Base-by-base conservation (phyloP, 2,329 filamentous ascomycete species). In the Diaporthe capsici region DNA sequence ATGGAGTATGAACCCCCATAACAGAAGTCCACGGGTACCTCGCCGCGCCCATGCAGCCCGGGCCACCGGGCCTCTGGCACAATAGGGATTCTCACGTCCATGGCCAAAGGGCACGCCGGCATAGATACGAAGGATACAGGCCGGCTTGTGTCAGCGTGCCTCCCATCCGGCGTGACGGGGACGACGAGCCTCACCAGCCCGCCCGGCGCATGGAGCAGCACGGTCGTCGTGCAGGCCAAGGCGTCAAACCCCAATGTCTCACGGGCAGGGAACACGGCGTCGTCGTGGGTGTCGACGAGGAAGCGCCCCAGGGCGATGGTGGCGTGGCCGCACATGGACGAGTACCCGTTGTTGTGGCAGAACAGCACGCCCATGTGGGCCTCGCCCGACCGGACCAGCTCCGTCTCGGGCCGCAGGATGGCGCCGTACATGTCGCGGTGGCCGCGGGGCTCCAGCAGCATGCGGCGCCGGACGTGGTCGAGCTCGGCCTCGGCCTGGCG, bases 381-480 rank as follows among this genome's bases (percentile, higher is more conserved):
- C n/a, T 84, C 77, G 2, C 84, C 84, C 2, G 78, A 75, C 9
- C 67, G 57, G n/a, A 84, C 82, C 0, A 86, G 81, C 78, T 87
- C 87, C 6, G 87, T 87, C 28, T 84, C 81, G 0, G 79, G 83
- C 1, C 80, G 78, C 58, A 89, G 80, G 37, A 89, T 83, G 8
- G 87, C 87, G 3, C 88, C 87, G 76, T 89, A 89, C 88, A 89
- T 89, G 74, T 87, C 88, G 20, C 81, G 81, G 77, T 89, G 87
- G 20, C 87, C 87, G 47, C 87, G 84, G 8, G 87, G 87, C 76
- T 89, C 88, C 6, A 85, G 81, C 79, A 88, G 85, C 17, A 88
- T 78, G 5, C 82, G 80, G 12, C 80, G 80, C 1, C 87, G 86
- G 75, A 88, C 78, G 37, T 85, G 79, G 77, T 88, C 85, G 53